These are phyloP conservation scores for Vanderwaltozyma polyspora DNA, from an alignment of 805 yeast species.

Conservation along the genomic window DNA sequence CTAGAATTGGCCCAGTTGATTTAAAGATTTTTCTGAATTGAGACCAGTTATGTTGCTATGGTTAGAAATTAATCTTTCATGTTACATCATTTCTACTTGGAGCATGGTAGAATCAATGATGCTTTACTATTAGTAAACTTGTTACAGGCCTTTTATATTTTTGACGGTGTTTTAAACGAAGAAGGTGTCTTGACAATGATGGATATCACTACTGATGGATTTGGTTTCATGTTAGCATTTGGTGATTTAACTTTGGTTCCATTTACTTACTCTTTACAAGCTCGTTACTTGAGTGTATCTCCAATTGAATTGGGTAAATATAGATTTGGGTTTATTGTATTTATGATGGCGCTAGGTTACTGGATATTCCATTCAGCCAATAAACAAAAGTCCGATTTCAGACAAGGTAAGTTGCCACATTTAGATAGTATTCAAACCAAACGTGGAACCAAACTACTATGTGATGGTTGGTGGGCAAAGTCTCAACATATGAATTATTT, in stretches of 20 bases:
- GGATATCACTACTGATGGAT: slow-evolving; percentile 92
- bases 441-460: slow-evolving; percentile 67
- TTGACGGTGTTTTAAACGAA: slow-evolving; percentile 89
- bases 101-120: slow-evolving; percentile 49
- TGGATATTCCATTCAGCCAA: slow-evolving; percentile 78
- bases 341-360: slow-evolving; percentile 52
- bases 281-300: slow-evolving; percentile 64
- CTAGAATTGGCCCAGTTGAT: slow-evolving; percentile 70
- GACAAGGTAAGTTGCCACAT: slow-evolving; percentile 61
- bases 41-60: slow-evolving; percentile 90
- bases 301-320: slow-evolving; percentile 32
- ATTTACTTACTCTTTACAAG: slow-evolving; percentile 77
- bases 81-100: slow-evolving; percentile 71
- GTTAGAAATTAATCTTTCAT: slow-evolving; percentile 66
- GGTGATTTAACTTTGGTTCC: slow-evolving; percentile 93
- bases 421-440: slow-evolving; percentile 60
- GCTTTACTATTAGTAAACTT: slow-evolving; percentile 58
- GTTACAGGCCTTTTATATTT: slow-evolving; percentile 69
- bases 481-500: slow-evolving; percentile 91
- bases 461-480: slow-evolving; percentile 93
- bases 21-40: slow-evolving; percentile 87
- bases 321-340: slow-evolving; percentile 29
- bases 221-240: slow-evolving; percentile 91
- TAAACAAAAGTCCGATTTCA: slow-evolving; percentile 73
- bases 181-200: slow-evolving; percentile 87